phyloP scores from a whole-genome alignment of 495 filamentous ascomycete genomes.

The Oleoguttula mirabilis region DNA sequence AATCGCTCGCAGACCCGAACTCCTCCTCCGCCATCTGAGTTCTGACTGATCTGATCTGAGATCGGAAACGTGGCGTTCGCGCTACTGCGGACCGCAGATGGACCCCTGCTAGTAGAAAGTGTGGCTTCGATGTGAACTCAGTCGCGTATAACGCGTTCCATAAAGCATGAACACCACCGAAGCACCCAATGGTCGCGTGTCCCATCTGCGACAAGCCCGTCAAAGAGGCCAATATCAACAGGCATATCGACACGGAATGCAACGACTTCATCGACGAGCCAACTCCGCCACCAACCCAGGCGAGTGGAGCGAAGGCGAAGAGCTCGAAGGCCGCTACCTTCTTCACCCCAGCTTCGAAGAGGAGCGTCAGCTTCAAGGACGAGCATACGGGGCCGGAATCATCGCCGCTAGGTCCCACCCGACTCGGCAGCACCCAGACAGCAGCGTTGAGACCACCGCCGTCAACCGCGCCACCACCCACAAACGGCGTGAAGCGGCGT shows the following conservation, averaged over 20 bases:
- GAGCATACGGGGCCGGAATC: slow-evolving; percentile 1
- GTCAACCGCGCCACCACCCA: slow-evolving; percentile 9
- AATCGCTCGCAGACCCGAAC: no score
- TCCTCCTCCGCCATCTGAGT: no score
- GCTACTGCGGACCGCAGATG: no score
- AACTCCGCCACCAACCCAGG: slow-evolving; percentile 30
- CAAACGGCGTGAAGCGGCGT: slow-evolving; percentile 27
- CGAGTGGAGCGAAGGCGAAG: slow-evolving; percentile 33
- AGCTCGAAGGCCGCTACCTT: slow-evolving; percentile 50
- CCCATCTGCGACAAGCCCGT: slow-evolving; percentile 77
- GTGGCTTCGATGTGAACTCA: no score
- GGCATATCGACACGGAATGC: slow-evolving; percentile 82
- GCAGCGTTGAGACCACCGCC: not conserved
- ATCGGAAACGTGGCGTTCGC: no score
- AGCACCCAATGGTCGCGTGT: slow-evolving; percentile 71
- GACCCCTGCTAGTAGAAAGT: no score
- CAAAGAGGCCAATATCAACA: slow-evolving; percentile 66
- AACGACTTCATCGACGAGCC: slow-evolving; percentile 42
- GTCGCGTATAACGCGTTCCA: no score
- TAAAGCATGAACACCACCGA: no score
- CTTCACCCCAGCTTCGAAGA: slow-evolving; percentile 52
- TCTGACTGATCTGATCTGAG: no score
- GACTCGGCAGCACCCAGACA: slow-evolving; percentile 1
- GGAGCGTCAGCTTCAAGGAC: slow-evolving; percentile 21
- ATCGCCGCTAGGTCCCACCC: slow-evolving; percentile 4